Conservation (phyloP, 257 asterid species). For the Perilla frutescens region DNA sequence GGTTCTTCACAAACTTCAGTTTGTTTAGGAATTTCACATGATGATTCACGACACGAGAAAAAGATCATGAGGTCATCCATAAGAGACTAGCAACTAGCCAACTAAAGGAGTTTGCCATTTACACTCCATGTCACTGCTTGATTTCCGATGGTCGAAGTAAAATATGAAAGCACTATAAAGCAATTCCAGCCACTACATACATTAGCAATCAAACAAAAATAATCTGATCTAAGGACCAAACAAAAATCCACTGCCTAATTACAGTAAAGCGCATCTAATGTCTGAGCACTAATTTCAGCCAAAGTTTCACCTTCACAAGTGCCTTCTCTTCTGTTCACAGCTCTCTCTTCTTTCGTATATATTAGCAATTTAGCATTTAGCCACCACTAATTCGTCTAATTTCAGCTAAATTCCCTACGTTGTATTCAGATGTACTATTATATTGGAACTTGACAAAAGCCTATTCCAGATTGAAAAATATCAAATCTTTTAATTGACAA, state of each 20-base stretch:
- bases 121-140: not conserved
- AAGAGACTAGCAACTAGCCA: not conserved
- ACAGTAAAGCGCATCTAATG: not conserved
- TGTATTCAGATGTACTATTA: not conserved
- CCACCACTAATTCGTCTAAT: not conserved
- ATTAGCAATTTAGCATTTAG: not conserved
- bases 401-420: conserved; percentile 11
- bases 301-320: not conserved
- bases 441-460: not conserved
- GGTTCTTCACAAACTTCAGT: not conserved
- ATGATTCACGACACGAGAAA: not conserved
- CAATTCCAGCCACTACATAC: not conserved
- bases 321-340: not conserved
- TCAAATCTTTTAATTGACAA: conserved; percentile 12
- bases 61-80: not conserved
- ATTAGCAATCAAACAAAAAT: not conserved
- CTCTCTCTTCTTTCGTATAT: not conserved
- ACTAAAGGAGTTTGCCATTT: not conserved
- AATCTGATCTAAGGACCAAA: not conserved
- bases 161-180: not conserved
- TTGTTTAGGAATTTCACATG: not conserved
- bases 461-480: not conserved
- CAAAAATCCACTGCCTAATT: not conserved
- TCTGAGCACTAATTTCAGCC: conserved; percentile 9
- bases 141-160: not conserved